Base-by-base conservation (phyloP, 805 yeast genomes). In the Sungouiella blattae region DNA sequence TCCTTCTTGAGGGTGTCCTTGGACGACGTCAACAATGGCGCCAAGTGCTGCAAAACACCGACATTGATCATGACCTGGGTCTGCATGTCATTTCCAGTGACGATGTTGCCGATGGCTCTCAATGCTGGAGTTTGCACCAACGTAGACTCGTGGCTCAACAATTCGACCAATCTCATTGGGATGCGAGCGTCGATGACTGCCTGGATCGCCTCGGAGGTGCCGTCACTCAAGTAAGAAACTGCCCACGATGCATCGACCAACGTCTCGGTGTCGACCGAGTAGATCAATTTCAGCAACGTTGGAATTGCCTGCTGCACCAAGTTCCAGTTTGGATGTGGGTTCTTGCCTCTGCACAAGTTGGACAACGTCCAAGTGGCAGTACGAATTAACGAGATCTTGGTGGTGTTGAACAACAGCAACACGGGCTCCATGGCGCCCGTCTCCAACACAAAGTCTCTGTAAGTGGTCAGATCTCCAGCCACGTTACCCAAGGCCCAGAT, bases 401-500 rank as follows among this genome's bases (percentile, higher is more conserved):
- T 77, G 18, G 85, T 75, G 55, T 78, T 77, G 66, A 93, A 84
- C 43, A 93, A 68, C 7, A 77, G 69, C 52, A 93, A 72, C 39
- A 93, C 83, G 6, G 96, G 96, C 44, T 77, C 81, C 84, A 93
- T 84, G 16, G 97, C 97, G 45, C 83, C 81, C 52, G 87, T 83
- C 28, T 73, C 66, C 49, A 93, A 71, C 29, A 93, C 98, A 52
- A 75, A 83, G 67, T 93, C 98, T 68, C 98, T 81, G 71, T 80
- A 87, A 27, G 73, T 69, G 6, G 96, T 76, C 11, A 96, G 87
- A 60, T 93, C 98, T 62, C 98, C 98, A 18, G 98, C 98, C 60
- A 93, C 96, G 60, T 93, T 93, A 66, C 98, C 98, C 48, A 93
- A 71, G 18, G 98, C 98, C 98, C 98, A 93, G 50, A 93, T 91